Base-by-base conservation (phyloP, 108 stramenopile species). In the Conticribra guillardii region DNA sequence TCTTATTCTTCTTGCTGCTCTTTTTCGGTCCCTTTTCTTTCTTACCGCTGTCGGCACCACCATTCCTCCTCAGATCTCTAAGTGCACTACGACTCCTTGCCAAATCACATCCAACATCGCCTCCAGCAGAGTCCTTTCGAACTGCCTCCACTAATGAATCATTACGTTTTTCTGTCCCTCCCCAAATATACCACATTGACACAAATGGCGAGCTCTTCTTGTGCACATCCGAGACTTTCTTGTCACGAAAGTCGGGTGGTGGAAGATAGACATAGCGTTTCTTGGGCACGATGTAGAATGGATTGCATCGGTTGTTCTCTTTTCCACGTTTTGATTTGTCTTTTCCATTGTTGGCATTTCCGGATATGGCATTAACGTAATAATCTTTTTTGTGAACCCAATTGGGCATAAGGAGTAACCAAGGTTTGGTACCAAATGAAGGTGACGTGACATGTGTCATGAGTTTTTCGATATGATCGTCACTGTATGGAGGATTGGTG, bases 401-500 rank as follows among this genome's bases (percentile, higher is more conserved):
- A 9, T 88, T 63, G 1, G 96, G 96, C 81, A 96, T 76, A 7
- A 97, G 79, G 31, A 91, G 31, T 54, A 91, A 67, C 80, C 84
- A 96, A 0, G 93, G 89, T 30, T 68, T 82, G 23, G 16, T 37
- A 4, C 78, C 77, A 63, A 86, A 84, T 15, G 55, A 46, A 14
- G 69, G 44, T 5, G 76, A 79, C 0, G 83, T 76, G 1, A 93
- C 29, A 65, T 90, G 87, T 14, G 71, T 41, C 60, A 99, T 82
- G 18, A 99, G 80, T 56, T 67, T 80, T 60, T 92, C 90, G 30
- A 97, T 87, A 71, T 99, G 99, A 53, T 97, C 97, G 2, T 70
- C 92, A 46, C 85, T 87, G 69, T 98, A 99, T 0, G 99, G 99
- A 17, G 99, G 99, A 71, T 99, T 99, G 2, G 99, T 98, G 26